Base-by-base conservation (phyloP, 805 yeast genomes). In the Nadsonia fulvescens region DNA sequence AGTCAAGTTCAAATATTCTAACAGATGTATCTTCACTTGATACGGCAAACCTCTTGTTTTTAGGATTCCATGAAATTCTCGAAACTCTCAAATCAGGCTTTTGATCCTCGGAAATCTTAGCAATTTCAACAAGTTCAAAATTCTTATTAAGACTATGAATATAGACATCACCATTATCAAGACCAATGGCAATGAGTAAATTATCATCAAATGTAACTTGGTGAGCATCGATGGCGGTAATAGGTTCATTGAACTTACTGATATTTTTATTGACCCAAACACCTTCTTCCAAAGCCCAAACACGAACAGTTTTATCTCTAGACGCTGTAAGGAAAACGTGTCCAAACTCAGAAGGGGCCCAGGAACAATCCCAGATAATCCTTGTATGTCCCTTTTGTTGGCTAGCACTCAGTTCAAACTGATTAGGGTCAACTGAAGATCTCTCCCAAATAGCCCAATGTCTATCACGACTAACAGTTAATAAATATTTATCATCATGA, bases 321-420 rank as follows among this genome's bases (percentile, higher is more conserved):
- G 93, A 73, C 0, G 74, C 91, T 0, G 95, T 83, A 9, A 77
- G 60, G 42, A 86, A 83, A n/a, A 46, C 45, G 14, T 27, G 21
- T 8, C 35, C 36, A 13, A 20, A 14, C 18, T 23, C 26, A n/a
- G 40, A 32, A 4, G 82, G 79, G 1, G 71, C 54, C 93, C 95
- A 89, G 19, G 76, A 65, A 44, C 86, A 72, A 52, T 89, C 96
- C 98, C 98, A 91, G 22, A 89, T 67, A 39, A 89, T 86, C 49
- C 95, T 67, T 2, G 74, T 49, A 44, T 91, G 99, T 1, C 94
- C 94, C 45, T 75, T 79, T 18, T 66, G 66, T 29, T 63, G 59
- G 11, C 51, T 37, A 23, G 31, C 32, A 15, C 38, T 43, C 29
- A 66, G 47, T 11, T 50, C 45, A 33, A 64, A 62, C 12, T 47